These are phyloP conservation scores for Baudoinia panamericana DNA, from an alignment of 495 filamentous ascomycete genomes.

Conservation along the genomic window DNA sequence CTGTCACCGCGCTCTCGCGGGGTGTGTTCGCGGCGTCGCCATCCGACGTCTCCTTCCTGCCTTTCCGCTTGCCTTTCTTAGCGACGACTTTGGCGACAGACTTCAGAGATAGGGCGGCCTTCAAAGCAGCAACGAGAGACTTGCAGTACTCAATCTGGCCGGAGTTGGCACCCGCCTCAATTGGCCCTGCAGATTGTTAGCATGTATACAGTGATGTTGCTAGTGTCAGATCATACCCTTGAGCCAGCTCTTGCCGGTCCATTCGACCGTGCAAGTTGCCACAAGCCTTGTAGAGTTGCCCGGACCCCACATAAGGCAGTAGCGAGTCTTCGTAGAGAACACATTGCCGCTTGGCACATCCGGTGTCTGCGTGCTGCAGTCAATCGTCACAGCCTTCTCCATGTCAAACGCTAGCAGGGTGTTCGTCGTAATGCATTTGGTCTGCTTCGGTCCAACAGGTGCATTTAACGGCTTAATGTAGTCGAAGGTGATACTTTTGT, in stretches of 20 bases:
- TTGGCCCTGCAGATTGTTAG: conserved; percentile 48
- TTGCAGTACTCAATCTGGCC: conserved; percentile 72
- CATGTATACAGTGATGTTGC: conserved; percentile 18
- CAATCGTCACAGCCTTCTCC: conserved; percentile 69
- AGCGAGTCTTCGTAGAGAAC: conserved; percentile 83
- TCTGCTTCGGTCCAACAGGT: conserved; percentile 83
- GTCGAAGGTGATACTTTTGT: conserved; percentile 58
- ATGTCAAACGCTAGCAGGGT: conserved; percentile 69
- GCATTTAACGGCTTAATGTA: conserved; percentile 86
- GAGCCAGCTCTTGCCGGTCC: conserved; percentile 95
- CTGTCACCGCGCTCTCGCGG: conserved; percentile 22
- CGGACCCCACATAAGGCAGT: conserved; percentile 84
- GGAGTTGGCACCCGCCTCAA: conserved; percentile 89
- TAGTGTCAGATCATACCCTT: conserved; percentile 51
- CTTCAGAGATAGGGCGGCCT: conserved; percentile 54
- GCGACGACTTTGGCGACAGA: conserved; percentile 36
- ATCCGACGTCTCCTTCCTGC: conserved; percentile 38
- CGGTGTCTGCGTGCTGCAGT: conserved; percentile 64
- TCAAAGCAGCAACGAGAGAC: conserved; percentile 61
- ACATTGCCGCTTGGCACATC: conserved; percentile 92
- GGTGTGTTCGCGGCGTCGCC: conserved; percentile 30
- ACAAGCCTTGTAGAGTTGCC: conserved; percentile 71
- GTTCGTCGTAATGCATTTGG: conserved; percentile 84
- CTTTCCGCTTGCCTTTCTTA: conserved; percentile 36
- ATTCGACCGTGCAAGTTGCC: conserved; percentile 81